A percentile compares a stretch with the other conserved stretches of the same genome.
phyloP scores from a whole-genome alignment of 2,329 filamentous ascomycete genomes.

The Canariomyces notabilis region DNA sequence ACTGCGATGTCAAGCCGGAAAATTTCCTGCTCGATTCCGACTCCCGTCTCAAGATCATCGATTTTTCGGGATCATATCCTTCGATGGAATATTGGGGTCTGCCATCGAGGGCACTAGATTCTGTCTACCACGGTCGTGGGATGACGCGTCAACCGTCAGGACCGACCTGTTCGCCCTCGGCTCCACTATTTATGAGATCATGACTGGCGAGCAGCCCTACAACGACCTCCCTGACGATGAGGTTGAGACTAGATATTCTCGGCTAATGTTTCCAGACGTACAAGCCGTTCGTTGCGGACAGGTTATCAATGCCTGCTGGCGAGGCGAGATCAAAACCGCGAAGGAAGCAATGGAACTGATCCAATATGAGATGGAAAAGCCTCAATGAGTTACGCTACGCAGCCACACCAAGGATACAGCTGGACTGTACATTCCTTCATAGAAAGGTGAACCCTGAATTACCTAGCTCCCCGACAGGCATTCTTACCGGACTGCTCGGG shows the following conservation, averaged over 20 bases:
- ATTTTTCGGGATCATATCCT: constrained; percentile 10
- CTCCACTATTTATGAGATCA: constrained; percentile 9
- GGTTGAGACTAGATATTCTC: constrained; percentile 2
- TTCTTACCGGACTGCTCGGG: too few species aligned
- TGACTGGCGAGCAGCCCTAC: constrained; percentile 7
- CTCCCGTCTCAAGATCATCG: constrained; percentile 7
- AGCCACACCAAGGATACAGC: too few species aligned
- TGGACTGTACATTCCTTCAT: too few species aligned
- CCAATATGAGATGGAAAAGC: too few species aligned
- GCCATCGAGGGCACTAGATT: constrained; percentile 6
- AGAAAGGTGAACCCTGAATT: too few species aligned
- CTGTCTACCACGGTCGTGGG: constrained; percentile 2
- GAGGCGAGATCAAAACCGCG: background rate
- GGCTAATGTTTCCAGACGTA: constrained; percentile 4
- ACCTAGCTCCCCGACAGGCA: too few species aligned
- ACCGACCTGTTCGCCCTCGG: constrained; percentile 6
- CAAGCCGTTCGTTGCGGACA: background rate
- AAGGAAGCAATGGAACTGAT: too few species aligned
- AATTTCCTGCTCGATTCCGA: constrained; percentile 6
- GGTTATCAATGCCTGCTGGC: constrained; percentile 6
- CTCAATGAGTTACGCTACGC: too few species aligned
- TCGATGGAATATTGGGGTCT: constrained; percentile 4
- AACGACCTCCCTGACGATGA: constrained; percentile 3
- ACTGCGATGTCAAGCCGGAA: constrained; percentile 8
- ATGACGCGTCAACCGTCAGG: constrained; percentile 4